Evolutionary conservation across 495 filamentous ascomycete species (phyloP).

Genomic region (Polyplosphaeria fusca): DNA sequence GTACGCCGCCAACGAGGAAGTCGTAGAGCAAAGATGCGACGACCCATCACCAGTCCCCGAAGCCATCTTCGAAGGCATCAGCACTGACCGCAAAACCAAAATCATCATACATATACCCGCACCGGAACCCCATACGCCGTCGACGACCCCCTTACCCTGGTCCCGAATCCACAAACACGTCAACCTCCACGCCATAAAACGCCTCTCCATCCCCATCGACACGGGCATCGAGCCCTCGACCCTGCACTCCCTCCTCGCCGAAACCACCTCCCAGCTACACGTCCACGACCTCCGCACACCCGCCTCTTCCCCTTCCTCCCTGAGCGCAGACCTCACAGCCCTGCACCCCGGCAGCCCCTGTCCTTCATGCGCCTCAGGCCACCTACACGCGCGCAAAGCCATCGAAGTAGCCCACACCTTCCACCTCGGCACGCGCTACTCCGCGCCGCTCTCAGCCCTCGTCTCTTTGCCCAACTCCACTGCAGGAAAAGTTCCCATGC

Average conservation of each 20-base stretch:
- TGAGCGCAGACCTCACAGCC: constrained; percentile 15
- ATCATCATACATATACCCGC: constrained; percentile 57
- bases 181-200: constrained; percentile 69
- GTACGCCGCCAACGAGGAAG: constrained; percentile 82
- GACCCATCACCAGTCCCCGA: background rate
- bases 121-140: background rate
- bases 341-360: constrained; percentile 69
- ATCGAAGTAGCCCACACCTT: constrained; percentile 96
- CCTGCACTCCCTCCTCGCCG: constrained; percentile 2
- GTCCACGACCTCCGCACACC: constrained; percentile 13
- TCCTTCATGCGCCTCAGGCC: constrained; percentile 61
- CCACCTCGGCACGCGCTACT: constrained; percentile 87
- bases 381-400: constrained; percentile 63
- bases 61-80: constrained; percentile 61
- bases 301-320: constrained; percentile 12
- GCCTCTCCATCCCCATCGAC: constrained; percentile 61
- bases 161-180: constrained; percentile 43
- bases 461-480: constrained; percentile 44
- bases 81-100: constrained; percentile 65
- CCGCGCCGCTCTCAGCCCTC: constrained; percentile 62
- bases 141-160: background rate
- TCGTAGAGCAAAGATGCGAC: constrained; percentile 47
- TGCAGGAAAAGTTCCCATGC: constrained; percentile 52
- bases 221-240: constrained; percentile 58
- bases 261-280: constrained; percentile 8